Evolutionary conservation across 768 basidiomycete species (phyloP), one percentile per base, ranked within the genome.

Genomic region (Leccinellum luteum): DNA sequence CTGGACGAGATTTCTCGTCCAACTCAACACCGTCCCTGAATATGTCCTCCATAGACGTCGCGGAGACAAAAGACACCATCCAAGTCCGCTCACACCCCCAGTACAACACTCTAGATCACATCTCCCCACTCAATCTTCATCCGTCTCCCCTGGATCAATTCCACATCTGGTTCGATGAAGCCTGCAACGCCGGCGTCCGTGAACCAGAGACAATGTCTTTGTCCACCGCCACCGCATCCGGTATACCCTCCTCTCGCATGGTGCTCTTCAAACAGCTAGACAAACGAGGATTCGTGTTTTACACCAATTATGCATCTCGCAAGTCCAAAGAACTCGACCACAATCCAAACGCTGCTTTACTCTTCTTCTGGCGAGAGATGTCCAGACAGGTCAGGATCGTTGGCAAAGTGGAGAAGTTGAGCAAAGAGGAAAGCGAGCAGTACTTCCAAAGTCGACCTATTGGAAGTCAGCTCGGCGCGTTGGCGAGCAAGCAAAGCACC

Each of bases 181-280:
- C 84, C 21, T 73, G 79, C 51, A 77, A 78, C 48, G 66, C 71
- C 21, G 78, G 76, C n/a, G 90, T 95, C 6, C 71, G 75, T 48
- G 94, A 97, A 72, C 93, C 95, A n/a, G 96, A 98, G 70, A 86
- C 90, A 8, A 90, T 97, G 86, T 79, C 86, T 4, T 73, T 94
- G 52, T 87, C 89, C 51, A 93, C 92, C 52, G 83, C 84, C 10
- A 85, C 89, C 1, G 69, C 81, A 15, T 62, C 74, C 1, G 93
- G 90, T 34, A 82, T 94, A 60, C 96, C 96, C 25, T 93, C 92
- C 35, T 85, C 89, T 12, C 85, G 96, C 62, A 82, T 92, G 73
- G 94, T 98, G 55, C 85, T 98, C 58, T 85, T 98, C 68, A 97
- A 95, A 74, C 84, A 93, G 68, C 84, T 92, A 65, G 97, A 98